Conservation (phyloP, 2,329 filamentous ascomycete species). For the Coleophoma cylindrospora region DNA sequence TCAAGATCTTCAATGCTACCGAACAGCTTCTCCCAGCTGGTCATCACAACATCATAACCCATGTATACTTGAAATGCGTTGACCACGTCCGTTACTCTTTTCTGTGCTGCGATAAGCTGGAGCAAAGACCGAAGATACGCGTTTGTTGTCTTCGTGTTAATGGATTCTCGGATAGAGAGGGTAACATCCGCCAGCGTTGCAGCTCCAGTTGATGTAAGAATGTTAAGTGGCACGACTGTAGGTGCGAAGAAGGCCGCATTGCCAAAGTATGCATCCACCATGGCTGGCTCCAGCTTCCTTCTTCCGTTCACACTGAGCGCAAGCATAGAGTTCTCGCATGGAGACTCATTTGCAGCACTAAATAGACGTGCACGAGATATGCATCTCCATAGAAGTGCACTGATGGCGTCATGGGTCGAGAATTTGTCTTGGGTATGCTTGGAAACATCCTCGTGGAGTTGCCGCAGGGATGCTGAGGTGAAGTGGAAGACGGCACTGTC, state of each 20-base stretch:
- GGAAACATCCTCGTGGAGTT: background rate
- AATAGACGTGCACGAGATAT: constrained; percentile 4
- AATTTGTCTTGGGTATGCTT: constrained; percentile 1
- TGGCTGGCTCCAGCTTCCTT: constrained; percentile 1
- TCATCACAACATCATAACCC: constrained; percentile 3
- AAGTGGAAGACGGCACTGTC: constrained; percentile 3
- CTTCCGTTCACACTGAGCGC: constrained; percentile 3
- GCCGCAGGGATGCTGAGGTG: background rate
- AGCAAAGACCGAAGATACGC: constrained; percentile 1
- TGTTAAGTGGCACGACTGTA: background rate
- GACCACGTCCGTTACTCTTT: constrained; percentile 1
- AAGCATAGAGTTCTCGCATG: background rate
- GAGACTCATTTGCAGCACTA: background rate
- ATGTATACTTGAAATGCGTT: constrained; percentile 2
- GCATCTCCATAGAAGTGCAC: constrained; percentile 3
- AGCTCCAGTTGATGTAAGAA: background rate
- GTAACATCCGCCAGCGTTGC: constrained; percentile 1
- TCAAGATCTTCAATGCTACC: constrained; percentile 1
- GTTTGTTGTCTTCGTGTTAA: constrained; percentile 2
- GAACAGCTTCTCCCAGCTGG: constrained; percentile 5
- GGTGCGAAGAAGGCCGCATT: constrained; percentile 2
- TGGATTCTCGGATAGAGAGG: background rate
- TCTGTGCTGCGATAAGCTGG: constrained; percentile 2
- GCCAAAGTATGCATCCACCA: constrained; percentile 2
- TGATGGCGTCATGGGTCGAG: constrained; percentile 2